Evolutionary conservation across 257 asterid species (phyloP).

Genomic region (Nicotiana benthamiana): DNA sequence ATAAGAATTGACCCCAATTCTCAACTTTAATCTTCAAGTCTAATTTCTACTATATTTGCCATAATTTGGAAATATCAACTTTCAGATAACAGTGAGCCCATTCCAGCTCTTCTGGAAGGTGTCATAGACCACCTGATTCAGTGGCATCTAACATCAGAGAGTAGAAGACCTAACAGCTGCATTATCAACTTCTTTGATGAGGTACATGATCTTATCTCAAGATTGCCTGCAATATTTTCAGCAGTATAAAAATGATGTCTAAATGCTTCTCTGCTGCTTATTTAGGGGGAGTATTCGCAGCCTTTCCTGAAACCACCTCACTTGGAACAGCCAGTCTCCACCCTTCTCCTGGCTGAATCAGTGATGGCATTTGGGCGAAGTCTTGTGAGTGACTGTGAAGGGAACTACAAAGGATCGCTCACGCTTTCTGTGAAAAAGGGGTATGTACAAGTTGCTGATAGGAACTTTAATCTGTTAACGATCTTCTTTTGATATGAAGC

Average conservation of each 20-base stretch:
- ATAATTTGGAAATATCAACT: background rate
- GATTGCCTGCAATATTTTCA: background rate
- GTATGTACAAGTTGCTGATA: slow-evolving; percentile 27
- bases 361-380: slow-evolving; percentile 88
- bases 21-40: background rate
- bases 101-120: slow-evolving; percentile 69
- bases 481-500: background rate
- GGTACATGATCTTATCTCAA: slow-evolving; percentile 31
- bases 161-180: slow-evolving; percentile 81
- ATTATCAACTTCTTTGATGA: slow-evolving; percentile 89
- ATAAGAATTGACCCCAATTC: background rate
- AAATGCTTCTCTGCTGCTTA: background rate
- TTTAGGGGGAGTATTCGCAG: slow-evolving; percentile 87
- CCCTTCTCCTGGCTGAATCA: slow-evolving; percentile 81
- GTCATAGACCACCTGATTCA: slow-evolving; percentile 75
- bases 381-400: slow-evolving; percentile 66
- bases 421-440: slow-evolving; percentile 78
- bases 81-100: slow-evolving; percentile 73
- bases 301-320: slow-evolving; percentile 98
- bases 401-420: slow-evolving; percentile 83
- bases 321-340: slow-evolving; percentile 81
- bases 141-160: slow-evolving; percentile 84
- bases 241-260: background rate
- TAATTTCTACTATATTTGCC: background rate
- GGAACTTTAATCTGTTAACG: background rate